phyloP scores from a whole-genome alignment of 2,329 filamentous ascomycete genomes.

The Pseudogymnoascus pannorum region DNA sequence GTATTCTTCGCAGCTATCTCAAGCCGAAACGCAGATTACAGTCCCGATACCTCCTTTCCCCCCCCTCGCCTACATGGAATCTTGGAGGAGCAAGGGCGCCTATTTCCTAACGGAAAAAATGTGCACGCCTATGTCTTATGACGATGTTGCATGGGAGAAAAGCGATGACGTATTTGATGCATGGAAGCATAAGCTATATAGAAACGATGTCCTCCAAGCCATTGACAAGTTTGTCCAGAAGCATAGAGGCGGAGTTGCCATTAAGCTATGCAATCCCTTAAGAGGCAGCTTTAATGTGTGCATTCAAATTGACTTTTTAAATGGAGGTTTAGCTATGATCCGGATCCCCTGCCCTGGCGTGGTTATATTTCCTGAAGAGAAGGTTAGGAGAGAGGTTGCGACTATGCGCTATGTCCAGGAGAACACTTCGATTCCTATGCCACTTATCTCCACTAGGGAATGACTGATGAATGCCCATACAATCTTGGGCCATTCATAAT shows the following conservation, averaged over 20 bases:
- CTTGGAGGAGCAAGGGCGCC: too few relatives aligned
- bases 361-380: slow-evolving; percentile 17
- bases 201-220: background rate
- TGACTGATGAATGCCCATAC: slow-evolving; percentile 12
- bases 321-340: slow-evolving; percentile 9
- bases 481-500: slow-evolving; percentile 31
- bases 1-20: too few relatives aligned
- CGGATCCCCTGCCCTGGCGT: slow-evolving; percentile 12
- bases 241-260: background rate
- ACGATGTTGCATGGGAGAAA: background rate
- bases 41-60: too few relatives aligned
- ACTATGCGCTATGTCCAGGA: slow-evolving; percentile 20
- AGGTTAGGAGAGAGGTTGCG: slow-evolving; percentile 24
- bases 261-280: background rate
- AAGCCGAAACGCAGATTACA: too few relatives aligned
- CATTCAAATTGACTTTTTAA: background rate
- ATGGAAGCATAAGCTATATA: background rate
- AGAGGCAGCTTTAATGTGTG: background rate
- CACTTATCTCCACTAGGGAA: slow-evolving; percentile 20
- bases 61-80: too few relatives aligned
- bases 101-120: too few relatives aligned
- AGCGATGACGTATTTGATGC: background rate
- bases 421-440: slow-evolving; percentile 22
- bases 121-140: background rate
- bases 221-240: background rate